Percentiles rank a stretch among this genome's conserved stretches.
Conservation (phyloP, 2,329 filamentous ascomycete genomes). For the Diatrype stigma region DNA sequence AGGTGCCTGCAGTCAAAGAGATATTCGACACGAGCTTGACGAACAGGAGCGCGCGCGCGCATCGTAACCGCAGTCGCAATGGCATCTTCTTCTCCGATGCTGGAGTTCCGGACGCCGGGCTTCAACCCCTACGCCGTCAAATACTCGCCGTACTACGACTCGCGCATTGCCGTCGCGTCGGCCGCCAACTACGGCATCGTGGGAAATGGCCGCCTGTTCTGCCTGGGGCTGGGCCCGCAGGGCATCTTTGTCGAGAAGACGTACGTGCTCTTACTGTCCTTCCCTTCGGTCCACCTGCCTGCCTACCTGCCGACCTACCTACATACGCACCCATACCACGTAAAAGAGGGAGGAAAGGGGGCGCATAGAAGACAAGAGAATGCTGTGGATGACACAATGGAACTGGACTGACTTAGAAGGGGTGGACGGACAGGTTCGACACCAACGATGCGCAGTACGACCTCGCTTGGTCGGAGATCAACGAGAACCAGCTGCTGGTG, state of each 20-base stretch:
- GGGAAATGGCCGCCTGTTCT: conserved; percentile 86
- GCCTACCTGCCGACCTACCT: too few relatives aligned
- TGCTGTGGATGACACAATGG: too few relatives aligned
- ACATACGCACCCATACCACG: too few relatives aligned
- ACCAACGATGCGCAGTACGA: conserved; percentile 98
- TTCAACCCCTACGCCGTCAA: conserved; percentile 97
- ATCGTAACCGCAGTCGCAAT: too few relatives aligned
- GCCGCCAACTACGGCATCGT: conserved; percentile 97
- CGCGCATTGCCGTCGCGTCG: conserved; percentile 80
- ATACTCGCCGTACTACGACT: conserved; percentile 98
- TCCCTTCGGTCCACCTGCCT: conserved; percentile 1
- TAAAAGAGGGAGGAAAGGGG: too few relatives aligned
- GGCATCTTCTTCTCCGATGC: conserved; percentile 56
- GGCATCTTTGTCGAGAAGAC: conserved; percentile 83
- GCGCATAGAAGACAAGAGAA: too few relatives aligned
- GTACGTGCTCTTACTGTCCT: conserved; percentile 38
- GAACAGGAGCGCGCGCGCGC: too few relatives aligned
- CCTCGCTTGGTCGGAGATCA: conserved; percentile 88
- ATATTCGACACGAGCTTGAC: too few relatives aligned
- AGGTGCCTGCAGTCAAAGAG: too few relatives aligned
- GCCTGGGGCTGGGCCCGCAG: conserved; percentile 75
- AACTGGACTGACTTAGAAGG: too few relatives aligned
- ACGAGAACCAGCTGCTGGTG: conserved; percentile 89
- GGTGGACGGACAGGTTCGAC: conserved; percentile 84
- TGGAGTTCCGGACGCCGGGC: conserved; percentile 89